A percentile compares a stretch with the other conserved stretches of the same genome.
phyloP scores from a whole-genome alignment of 2,329 filamentous ascomycete species.

The Talaromyces sp. region DNA sequence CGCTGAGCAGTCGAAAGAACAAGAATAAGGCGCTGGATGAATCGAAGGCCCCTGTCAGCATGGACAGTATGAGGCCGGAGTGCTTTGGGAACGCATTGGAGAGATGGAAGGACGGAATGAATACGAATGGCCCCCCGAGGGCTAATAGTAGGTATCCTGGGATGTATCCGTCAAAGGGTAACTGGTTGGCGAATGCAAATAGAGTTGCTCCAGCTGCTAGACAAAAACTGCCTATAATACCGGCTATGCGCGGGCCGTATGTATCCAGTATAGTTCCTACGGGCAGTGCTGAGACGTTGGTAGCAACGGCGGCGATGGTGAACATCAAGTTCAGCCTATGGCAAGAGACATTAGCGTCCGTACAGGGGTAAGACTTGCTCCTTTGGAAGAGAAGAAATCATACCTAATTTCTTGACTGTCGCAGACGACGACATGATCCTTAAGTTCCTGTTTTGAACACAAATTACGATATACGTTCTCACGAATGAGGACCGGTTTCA shows the following conservation, averaged over 20 bases:
- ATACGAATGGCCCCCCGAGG: conserved; percentile 78
- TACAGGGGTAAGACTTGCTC: neutral
- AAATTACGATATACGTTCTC: conserved; percentile 71
- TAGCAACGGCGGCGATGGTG: conserved; percentile 82
- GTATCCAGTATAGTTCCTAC: conserved; percentile 83
- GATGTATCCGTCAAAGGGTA: conserved; percentile 75
- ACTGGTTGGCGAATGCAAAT: conserved; percentile 66
- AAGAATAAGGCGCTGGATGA: conserved; percentile 79
- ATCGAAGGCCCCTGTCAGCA: conserved; percentile 81
- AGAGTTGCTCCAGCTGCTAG: conserved; percentile 70
- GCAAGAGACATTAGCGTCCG: neutral
- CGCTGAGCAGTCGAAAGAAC: conserved; percentile 71
- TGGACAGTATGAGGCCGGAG: conserved; percentile 76
- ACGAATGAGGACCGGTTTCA: conserved; percentile 77
- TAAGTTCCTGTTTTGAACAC: conserved; percentile 58
- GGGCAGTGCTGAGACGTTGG: conserved; percentile 82
- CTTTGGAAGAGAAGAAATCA: neutral
- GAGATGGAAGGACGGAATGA: conserved; percentile 81
- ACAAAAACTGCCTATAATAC: conserved; percentile 69
- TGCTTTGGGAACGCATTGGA: conserved; percentile 79
- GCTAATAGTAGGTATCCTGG: conserved; percentile 75
- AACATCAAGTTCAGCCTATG: conserved; percentile 81
- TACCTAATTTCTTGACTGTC: conserved; percentile 59
- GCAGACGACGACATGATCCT: conserved; percentile 54
- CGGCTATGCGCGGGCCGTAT: conserved; percentile 76